phyloP scores from a whole-genome alignment of 306 rosid species.

The Cicer chorassanicum region DNA sequence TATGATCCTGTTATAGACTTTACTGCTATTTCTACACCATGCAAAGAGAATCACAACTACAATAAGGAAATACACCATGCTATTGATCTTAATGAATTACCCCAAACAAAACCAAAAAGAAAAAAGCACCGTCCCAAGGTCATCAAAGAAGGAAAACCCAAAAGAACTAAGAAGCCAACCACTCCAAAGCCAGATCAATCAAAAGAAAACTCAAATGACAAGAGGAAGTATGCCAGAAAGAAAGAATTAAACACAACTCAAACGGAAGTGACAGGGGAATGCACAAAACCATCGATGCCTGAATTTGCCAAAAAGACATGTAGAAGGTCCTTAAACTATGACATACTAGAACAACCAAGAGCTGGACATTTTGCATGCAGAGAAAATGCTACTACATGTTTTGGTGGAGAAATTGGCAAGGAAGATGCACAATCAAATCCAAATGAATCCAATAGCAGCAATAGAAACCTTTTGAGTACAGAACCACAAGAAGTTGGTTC shows the following conservation, averaged over 20 bases:
- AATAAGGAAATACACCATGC: constrained; percentile 47
- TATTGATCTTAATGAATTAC: constrained; percentile 58
- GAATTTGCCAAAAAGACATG: constrained; percentile 62
- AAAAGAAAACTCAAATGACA: constrained; percentile 47
- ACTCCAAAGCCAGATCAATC: constrained; percentile 56
- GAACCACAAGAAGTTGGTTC: constrained; percentile 38
- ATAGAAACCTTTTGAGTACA: constrained; percentile 35
- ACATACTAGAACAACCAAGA: constrained; percentile 45
- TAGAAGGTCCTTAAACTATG: constrained; percentile 66
- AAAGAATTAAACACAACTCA: constrained; percentile 47
- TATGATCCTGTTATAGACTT: constrained; percentile 36
- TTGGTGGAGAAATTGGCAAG: constrained; percentile 38
- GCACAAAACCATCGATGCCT: constrained; percentile 27
- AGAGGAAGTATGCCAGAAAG: constrained; percentile 66
- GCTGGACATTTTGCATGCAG: constrained; percentile 44
- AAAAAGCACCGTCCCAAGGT: constrained; percentile 94
- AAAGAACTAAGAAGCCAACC: constrained; percentile 47
- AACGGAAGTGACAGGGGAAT: constrained; percentile 42
- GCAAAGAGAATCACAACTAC: constrained; percentile 52
- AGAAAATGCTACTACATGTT: constrained; percentile 43
- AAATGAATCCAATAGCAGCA: constrained; percentile 28
- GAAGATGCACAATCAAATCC: constrained; percentile 39
- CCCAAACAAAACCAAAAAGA: constrained; percentile 60
- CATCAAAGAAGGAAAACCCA: constrained; percentile 69
- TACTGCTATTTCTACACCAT: constrained; percentile 52